Evolutionary conservation across 176 grass and related monocot species (phyloP), one percentile per base, ranked within the genome.

Genomic region (Saccharum officinarum): DNA sequence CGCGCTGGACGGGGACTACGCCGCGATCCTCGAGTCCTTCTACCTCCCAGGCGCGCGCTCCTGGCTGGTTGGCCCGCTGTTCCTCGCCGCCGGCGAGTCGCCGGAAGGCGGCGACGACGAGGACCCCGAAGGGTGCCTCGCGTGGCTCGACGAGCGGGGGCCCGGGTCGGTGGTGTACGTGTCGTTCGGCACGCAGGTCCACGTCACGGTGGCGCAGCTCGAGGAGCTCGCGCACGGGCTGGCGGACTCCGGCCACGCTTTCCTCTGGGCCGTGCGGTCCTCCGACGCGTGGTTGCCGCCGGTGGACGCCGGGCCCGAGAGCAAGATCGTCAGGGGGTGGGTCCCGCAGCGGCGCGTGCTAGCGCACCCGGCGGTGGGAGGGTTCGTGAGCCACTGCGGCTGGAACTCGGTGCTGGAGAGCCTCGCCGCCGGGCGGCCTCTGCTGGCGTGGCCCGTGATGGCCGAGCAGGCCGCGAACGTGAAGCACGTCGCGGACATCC

Each of bases 401-500:
- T 88, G 87, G 81, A 88, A 88, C 74, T 88, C 81, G 2, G 68
- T 73, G 30, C 67, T 88, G 38, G 85, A 91, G 85, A 84, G 89
- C 75, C 81, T 96, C 8, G 46, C 52, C 6, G 87, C 25, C 0
- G 94, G 86, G 31, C 76, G 85, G 79, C 89, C 91, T 12, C 18
- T 93, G 22, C 52, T 97, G 49, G 83, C 87, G 12, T 97, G 87
- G 91, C 89, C 89, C 5, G 42, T 94, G 82, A 94, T 88, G 3
- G 92, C 91, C 1, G 92, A 97, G 80, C 89, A 97, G 46, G 28
- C 44, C 1, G 77, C 92, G 34, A 97, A 97, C 50, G 87, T 86
- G 31, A 77, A 79, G 63, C 89, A 90, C 86, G 76, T 90, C 18
- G 85, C 57, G 25, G 87, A 94, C 46, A 7, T 94, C 49, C 37